phyloP scores from a whole-genome alignment of 2,329 filamentous ascomycete genomes.

The Aspergillus quadricinctus region DNA sequence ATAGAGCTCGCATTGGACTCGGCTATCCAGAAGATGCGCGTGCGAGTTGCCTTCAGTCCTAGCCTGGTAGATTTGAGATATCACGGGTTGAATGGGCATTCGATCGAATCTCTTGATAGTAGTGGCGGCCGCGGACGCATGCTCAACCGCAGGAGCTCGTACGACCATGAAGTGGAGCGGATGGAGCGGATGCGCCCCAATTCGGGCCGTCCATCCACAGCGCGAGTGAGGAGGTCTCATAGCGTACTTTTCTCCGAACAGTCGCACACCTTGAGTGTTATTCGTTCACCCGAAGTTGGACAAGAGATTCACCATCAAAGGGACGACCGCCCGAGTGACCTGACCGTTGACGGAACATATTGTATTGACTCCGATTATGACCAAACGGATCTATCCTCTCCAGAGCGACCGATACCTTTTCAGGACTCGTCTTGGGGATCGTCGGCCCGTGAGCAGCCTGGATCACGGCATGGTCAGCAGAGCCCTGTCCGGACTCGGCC shows the following conservation, averaged over 20 bases:
- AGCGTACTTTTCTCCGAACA: conserved; percentile 17
- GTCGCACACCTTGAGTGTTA: conserved; percentile 2
- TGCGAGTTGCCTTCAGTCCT: conserved; percentile 33
- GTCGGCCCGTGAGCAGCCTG: conserved; percentile 2
- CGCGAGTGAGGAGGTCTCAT: conserved; percentile 14
- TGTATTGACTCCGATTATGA: conserved; percentile 5
- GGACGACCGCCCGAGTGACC: background rate
- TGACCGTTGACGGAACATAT: conserved; percentile 3
- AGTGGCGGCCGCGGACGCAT: conserved; percentile 17
- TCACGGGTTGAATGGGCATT: conserved; percentile 12
- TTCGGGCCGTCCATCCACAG: conserved; percentile 5
- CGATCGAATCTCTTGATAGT: conserved; percentile 20
- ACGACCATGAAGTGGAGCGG: conserved; percentile 27
- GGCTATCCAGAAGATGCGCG: conserved; percentile 39
- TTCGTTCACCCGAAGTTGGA: background rate
- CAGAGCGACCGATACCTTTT: conserved; percentile 1
- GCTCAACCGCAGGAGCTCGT: conserved; percentile 26
- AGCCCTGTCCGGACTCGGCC: conserved; percentile 1
- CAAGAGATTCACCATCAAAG: background rate
- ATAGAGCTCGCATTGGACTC: conserved; percentile 72
- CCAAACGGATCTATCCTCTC: conserved; percentile 1
- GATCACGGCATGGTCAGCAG: background rate
- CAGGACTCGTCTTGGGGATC: conserved; percentile 7
- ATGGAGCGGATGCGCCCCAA: conserved; percentile 6
- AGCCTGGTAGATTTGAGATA: conserved; percentile 19